These are phyloP conservation scores for Hymenoscyphus albidus DNA, from an alignment of 2,329 filamentous ascomycete genomes.

Conservation along the genomic window DNA sequence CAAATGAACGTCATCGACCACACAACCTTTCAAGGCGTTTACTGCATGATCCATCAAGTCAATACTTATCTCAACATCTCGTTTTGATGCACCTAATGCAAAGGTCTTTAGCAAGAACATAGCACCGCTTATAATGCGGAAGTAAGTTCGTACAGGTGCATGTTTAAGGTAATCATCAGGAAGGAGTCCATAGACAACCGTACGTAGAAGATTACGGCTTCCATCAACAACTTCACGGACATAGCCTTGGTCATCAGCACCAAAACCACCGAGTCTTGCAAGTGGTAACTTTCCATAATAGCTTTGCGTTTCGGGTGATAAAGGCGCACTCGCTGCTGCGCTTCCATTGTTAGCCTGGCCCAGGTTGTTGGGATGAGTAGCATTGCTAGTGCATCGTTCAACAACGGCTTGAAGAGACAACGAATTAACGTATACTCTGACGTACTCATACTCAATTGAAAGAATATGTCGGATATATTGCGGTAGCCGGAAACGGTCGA, in stretches of 20 bases:
- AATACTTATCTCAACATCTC: conserved; percentile 72
- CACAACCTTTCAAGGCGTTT: conserved; percentile 68
- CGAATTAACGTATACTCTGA: conserved; percentile 91
- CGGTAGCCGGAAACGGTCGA: conserved; percentile 71
- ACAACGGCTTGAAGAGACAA: conserved; percentile 92
- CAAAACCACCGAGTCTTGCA: conserved; percentile 60
- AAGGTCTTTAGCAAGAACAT: conserved; percentile 86
- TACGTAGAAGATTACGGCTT: conserved; percentile 69
- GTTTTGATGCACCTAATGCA: conserved; percentile 72
- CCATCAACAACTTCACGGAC: conserved; percentile 74
- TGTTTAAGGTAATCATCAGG: conserved; percentile 76
- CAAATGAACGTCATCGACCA: conserved; percentile 81
- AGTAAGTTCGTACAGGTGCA: conserved; percentile 78
- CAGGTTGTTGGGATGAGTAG: conserved; percentile 36
- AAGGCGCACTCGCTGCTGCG: conserved; percentile 36
- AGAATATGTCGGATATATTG: conserved; percentile 70
- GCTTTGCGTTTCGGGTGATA: conserved; percentile 62
- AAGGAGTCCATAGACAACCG: conserved; percentile 72
- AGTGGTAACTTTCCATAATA: conserved; percentile 62
- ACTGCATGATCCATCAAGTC: conserved; percentile 72
- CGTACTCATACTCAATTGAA: conserved; percentile 93
- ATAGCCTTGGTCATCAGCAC: conserved; percentile 65
- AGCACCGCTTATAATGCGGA: conserved; percentile 79
- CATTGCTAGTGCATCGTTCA: conserved; percentile 79
- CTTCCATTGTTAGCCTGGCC: conserved; percentile 38